Conservation (phyloP, 441 rosid species). For the Aquilaria agallochum region DNA sequence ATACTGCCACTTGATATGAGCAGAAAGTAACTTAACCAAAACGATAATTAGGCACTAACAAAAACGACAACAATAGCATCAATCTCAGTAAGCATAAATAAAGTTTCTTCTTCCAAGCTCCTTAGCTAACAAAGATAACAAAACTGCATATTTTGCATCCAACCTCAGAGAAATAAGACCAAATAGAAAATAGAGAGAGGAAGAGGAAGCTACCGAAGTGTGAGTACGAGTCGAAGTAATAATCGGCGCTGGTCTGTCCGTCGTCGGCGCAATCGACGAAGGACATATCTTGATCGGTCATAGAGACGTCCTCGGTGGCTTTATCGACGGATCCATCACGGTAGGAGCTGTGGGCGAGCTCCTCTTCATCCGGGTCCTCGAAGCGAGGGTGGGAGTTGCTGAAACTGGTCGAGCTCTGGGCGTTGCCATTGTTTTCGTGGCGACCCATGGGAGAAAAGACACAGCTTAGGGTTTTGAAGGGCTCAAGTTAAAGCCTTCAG, state of each 20-base stretch:
- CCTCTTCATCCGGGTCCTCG: slow-evolving; percentile 36
- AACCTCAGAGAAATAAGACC: too few species aligned
- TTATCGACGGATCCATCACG: slow-evolving; percentile 39
- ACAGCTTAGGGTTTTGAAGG: slow-evolving; percentile 6
- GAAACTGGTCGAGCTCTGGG: slow-evolving; percentile 25
- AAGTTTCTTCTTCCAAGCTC: too few species aligned
- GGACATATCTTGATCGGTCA: slow-evolving; percentile 47
- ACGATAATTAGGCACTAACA: too few species aligned
- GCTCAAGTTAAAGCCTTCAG: background rate
- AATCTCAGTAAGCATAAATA: too few species aligned
- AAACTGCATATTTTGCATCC: too few species aligned
- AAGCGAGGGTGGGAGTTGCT: slow-evolving; percentile 31
- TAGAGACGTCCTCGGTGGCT: slow-evolving; percentile 42
- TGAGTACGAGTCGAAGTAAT: slow-evolving; percentile 91
- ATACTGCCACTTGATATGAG: too few species aligned
- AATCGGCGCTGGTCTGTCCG: slow-evolving; percentile 82
- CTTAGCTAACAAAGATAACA: background rate
- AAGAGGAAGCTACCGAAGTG: slow-evolving; percentile 61
- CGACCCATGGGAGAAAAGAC: slow-evolving; percentile 37
- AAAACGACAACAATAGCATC: too few species aligned
- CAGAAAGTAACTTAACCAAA: too few species aligned
- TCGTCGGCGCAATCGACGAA: slow-evolving; percentile 30
- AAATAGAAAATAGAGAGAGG: slow-evolving; percentile 1
- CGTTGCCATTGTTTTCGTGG: slow-evolving; percentile 31
- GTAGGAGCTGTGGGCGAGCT: slow-evolving; percentile 32